Evolutionary conservation across 257 asterid species (phyloP).

Genomic region (Fraxinus quadrangulata): DNA sequence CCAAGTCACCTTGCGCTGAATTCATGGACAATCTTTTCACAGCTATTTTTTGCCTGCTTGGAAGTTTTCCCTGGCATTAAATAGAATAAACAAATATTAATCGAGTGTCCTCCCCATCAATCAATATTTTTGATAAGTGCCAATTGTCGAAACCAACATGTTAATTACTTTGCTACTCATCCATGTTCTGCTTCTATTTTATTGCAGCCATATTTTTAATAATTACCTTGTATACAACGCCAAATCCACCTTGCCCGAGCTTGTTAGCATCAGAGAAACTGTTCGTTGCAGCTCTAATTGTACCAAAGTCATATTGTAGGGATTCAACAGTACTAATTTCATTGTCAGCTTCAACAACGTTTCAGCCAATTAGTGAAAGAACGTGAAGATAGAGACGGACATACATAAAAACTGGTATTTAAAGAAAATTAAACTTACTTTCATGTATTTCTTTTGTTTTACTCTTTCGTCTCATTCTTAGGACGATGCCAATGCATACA

Average conservation of each 20-base stretch:
- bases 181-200: too few relatives aligned
- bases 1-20: slow-evolving; percentile 41
- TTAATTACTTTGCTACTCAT: too few relatives aligned
- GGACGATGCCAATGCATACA: background rate
- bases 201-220: too few relatives aligned
- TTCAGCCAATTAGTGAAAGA: too few relatives aligned
- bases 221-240: background rate
- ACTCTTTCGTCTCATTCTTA: background rate
- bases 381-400: too few relatives aligned
- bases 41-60: slow-evolving; percentile 31
- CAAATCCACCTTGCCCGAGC: background rate
- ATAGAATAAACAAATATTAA: too few relatives aligned
- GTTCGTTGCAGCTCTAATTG: background rate
- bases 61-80: slow-evolving; percentile 32
- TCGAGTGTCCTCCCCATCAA: too few relatives aligned
- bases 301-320: background rate
- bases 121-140: too few relatives aligned
- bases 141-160: too few relatives aligned
- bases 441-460: background rate
- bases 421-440: background rate
- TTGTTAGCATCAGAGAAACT: background rate
- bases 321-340: background rate
- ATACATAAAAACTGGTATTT: too few relatives aligned
- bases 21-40: slow-evolving; percentile 36
- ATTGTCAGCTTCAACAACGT: background rate